A percentile compares a stretch with the other conserved stretches of the same genome.
These are phyloP conservation scores for Begonia peltatifolia DNA, from an alignment of 306 rosid genomes.

Conservation along the genomic window DNA sequence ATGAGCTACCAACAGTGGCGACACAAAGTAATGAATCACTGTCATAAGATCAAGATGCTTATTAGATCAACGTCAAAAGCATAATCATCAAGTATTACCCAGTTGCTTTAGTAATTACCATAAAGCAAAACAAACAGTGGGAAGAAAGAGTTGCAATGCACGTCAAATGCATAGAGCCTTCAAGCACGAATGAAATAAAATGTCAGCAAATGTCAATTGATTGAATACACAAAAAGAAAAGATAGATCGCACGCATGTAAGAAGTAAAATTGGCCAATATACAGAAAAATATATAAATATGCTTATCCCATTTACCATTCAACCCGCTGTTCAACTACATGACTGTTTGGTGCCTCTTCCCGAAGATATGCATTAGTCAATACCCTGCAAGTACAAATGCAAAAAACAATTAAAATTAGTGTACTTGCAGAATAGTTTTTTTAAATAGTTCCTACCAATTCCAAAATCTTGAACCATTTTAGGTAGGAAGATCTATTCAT, in stretches of 20 bases:
- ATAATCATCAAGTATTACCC: conserved; percentile 6
- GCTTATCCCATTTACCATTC: conserved; percentile 53
- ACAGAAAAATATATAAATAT: background rate
- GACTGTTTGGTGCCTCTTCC: conserved; percentile 95
- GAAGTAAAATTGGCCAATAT: background rate
- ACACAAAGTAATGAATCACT: conserved; percentile 92
- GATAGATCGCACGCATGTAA: too few species aligned
- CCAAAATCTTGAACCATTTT: background rate
- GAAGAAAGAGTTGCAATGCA: conserved; percentile 99
- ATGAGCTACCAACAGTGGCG: conserved; percentile 91
- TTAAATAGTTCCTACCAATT: background rate
- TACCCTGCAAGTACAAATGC: conserved; percentile 42
- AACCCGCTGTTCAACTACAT: conserved; percentile 99
- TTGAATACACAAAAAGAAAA: too few species aligned
- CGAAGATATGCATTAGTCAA: conserved; percentile 86
- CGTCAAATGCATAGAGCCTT: conserved; percentile 97
- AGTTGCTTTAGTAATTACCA: conserved; percentile 33
- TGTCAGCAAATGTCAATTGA: background rate
- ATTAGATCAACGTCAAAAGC: conserved; percentile 10
- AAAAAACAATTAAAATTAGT: too few species aligned
- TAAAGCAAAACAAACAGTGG: conserved; percentile 87
- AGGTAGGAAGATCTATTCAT: too few species aligned
- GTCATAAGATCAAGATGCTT: conserved; percentile 33
- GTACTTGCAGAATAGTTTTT: too few species aligned
- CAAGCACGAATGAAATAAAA: conserved; percentile 17